A percentile compares a stretch with the other conserved stretches of the same genome.
Conservation (phyloP, 352 stramenopile genomes). For the Phytophthora sp. region DNA sequence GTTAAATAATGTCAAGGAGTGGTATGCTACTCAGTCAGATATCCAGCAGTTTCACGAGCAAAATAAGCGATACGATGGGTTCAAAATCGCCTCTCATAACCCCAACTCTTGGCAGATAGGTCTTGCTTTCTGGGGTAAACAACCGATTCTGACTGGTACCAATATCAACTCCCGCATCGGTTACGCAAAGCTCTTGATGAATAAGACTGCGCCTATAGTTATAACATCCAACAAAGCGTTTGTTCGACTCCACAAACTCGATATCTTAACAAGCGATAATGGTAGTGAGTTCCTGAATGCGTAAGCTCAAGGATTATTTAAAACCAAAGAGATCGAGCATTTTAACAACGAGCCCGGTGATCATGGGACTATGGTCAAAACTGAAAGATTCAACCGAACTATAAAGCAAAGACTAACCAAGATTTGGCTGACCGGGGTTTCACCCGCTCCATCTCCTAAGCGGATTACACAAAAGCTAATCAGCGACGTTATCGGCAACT, state of each 20-base stretch:
- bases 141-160: too few species aligned
- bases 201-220: background rate
- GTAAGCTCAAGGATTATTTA: background rate
- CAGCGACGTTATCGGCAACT: background rate
- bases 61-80: background rate
- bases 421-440: too few species aligned
- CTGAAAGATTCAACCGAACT: too few species aligned
- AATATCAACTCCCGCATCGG: background rate
- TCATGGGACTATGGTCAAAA: too few species aligned
- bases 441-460: too few species aligned
- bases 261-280: background rate
- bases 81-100: background rate
- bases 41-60: too few species aligned
- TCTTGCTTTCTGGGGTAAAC: background rate
- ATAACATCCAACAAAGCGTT: background rate
- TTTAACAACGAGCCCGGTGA: too few species aligned
- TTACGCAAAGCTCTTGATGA: background rate
- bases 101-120: constrained; percentile 1
- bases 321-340: too few species aligned
- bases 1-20: background rate
- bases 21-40: background rate
- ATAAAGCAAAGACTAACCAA: background rate
- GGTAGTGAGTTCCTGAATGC: background rate
- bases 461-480: background rate
- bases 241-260: background rate